Evolutionary conservation across 2,329 filamentous ascomycete genomes (phyloP), one percentile per base, ranked within the genome.

Genomic region (Sclerotinia glacialis): DNA sequence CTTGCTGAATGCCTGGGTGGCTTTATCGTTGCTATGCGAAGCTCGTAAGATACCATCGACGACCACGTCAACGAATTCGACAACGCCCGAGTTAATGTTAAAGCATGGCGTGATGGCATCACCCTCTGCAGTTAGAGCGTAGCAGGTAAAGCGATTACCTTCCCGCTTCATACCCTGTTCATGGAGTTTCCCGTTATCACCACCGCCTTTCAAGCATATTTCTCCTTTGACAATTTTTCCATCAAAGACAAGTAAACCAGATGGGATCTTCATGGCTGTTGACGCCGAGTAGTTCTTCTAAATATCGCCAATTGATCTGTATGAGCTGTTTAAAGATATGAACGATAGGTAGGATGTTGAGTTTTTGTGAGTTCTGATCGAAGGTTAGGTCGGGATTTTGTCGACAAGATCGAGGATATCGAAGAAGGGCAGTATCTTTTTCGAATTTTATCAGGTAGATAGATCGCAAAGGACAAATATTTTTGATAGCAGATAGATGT

Each of bases 21-120:
- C 23, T 42, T 34, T 54, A 21, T 50, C 66, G 26, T 67, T 58
- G 34, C 44, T 59, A n/a, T 49, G 47, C 2, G 68, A 71, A n/a
- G 69, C 67, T 31, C 74, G 69, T 14, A 73, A 52, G 49, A 75
- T 67, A 4, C 74, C 74, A 64, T 75, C 74, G 16, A 74, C 66
- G 16, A 73, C 50, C 26, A 73, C 14, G 50, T 75, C 74, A 42
- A 69, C 66, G 47, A 71, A 68, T 23, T 72, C 71, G 21, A 64
- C 64, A 11, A 55, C 65, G 2, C 64, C 60, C 12, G 67, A 64
- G 7, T 37, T 66, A 1, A 68, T 53, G 4, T n/a, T 28, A 11
- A 70, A 61, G 6, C 26, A 53, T 16, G 68, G 31, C 18, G 26
- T 66, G 18, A 72, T 58, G 14, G 67, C 54, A 44, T 73, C 71